Base-by-base conservation (phyloP, 352 stramenopile genomes). In the Pythium monospermum region DNA sequence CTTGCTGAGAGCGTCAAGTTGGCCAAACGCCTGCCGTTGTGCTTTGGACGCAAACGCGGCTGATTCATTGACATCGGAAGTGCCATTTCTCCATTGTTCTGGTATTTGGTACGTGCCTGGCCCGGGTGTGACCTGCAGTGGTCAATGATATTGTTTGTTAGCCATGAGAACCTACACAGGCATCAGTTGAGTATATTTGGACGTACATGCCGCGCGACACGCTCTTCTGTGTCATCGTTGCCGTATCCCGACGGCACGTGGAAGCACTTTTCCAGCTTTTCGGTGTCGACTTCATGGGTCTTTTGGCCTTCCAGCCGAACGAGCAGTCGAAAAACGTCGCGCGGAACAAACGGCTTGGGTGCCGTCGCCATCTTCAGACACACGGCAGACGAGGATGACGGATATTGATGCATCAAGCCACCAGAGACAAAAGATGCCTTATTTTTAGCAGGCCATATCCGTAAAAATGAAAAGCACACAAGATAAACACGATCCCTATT, bases 301-400 rank as follows among this genome's bases (percentile, higher is more conserved):
- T 85, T 81, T 33, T 87, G 73, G 1, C 60, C 55, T 28, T 91
- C 80, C 6, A 91, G 69, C 4, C 61, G 64, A 26, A 88, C 56
- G 25, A 91, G 53, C n/a, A 87, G 50, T 6, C 74, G 69, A 54
- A 91, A 91, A 26, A 87, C 67, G 19, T 91, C 80, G 31, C 66
- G 68, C 30, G 80, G 55, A 2, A 91, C 40, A 52, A 87, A 83
- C 16, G 76, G 74, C 27, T 47, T 28, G 18, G n/a, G 28, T 15
- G 37, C 12, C 16, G 31, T 55, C 15, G 45, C 18, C 45, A 42
- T 61, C 3, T 4, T 37, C 44, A 18, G 15, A 18, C 18, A 16
- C 19, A 15, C 13, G 27, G 18, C 16, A 8, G 41, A 18, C 19
- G 3, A 18, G 2, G 23, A 37, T 35, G n/a, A n/a, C n/a, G n/a